Evolutionary conservation across 1,284 basidiomycete species (phyloP).

Genomic region (Naganishia sp.): DNA sequence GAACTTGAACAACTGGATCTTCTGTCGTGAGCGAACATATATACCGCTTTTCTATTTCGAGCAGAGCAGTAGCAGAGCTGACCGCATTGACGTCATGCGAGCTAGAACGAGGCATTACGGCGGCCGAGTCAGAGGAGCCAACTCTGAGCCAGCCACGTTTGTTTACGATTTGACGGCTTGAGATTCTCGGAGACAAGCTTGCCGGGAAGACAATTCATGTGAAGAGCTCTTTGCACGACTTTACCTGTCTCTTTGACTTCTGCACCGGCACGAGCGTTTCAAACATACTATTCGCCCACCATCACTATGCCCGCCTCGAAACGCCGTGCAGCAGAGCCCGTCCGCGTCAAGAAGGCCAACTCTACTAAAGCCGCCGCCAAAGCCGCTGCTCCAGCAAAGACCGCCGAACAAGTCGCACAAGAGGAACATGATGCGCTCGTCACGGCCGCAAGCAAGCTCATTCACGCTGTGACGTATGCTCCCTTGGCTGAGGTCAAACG

Average conservation of each 20-base stretch:
- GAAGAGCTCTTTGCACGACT: background rate
- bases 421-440: conserved; percentile 27
- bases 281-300: background rate
- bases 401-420: conserved; percentile 21
- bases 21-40: background rate
- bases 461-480: conserved; percentile 62
- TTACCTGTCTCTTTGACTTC: background rate
- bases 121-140: background rate
- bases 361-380: conserved; percentile 14
- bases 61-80: background rate
- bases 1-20: background rate
- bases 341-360: conserved; percentile 15
- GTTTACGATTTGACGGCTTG: conserved; percentile 16
- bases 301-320: conserved; percentile 17
- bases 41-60: background rate
- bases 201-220: too few species aligned
- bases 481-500: conserved; percentile 59
- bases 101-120: too few species aligned
- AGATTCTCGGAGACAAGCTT: background rate
- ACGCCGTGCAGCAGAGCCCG: background rate
- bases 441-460: conserved; percentile 49
- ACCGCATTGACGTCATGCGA: background rate
- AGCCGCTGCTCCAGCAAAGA: conserved; percentile 24
- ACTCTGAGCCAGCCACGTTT: background rate
- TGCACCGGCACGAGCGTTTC: too few species aligned